Percentiles rank a stretch among this genome's conserved stretches.
phyloP scores from a whole-genome alignment of 208 protist genomes.

The Wallacemonas sp. region DNA sequence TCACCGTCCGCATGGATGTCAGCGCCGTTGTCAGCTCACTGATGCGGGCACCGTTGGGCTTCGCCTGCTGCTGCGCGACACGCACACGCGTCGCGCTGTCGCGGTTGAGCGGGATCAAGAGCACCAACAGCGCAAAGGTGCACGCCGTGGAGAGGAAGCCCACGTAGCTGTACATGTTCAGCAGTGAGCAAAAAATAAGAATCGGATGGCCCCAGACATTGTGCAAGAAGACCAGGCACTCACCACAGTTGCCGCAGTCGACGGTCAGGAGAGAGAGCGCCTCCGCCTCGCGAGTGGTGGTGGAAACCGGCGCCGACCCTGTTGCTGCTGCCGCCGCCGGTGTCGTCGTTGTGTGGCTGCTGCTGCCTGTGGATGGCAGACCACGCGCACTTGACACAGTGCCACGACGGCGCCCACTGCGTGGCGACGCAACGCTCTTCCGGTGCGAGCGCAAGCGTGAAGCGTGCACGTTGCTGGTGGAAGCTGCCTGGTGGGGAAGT shows the following conservation, averaged over 20 bases:
- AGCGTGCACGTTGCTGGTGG: neutral
- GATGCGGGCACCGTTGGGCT: conserved; percentile 45
- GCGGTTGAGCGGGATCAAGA: conserved; percentile 58
- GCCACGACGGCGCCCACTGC: neutral
- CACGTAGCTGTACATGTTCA: conserved; percentile 70
- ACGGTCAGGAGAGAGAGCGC: conserved; percentile 62
- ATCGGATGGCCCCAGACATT: conserved; percentile 74
- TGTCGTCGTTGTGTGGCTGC: neutral
- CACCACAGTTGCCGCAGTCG: conserved; percentile 57
- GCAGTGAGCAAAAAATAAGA: conserved; percentile 47
- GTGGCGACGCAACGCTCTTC: too few relatives aligned
- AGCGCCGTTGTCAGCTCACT: conserved; percentile 60
- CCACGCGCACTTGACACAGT: neutral
- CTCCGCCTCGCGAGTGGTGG: conserved; percentile 44
- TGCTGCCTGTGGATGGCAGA: neutral
- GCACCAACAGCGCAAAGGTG: conserved; percentile 49
- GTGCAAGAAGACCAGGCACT: conserved; percentile 71
- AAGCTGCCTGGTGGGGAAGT: neutral
- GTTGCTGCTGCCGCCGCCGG: neutral
- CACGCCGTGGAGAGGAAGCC: conserved; percentile 49
- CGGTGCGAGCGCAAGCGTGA: neutral
- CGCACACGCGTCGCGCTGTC: conserved; percentile 39
- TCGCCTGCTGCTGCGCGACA: conserved; percentile 47
- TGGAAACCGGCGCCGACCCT: neutral
- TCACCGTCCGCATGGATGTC: conserved; percentile 67